Evolutionary conservation across 306 rosid species (phyloP).

Genomic region (Echinosophora koreensis): DNA sequence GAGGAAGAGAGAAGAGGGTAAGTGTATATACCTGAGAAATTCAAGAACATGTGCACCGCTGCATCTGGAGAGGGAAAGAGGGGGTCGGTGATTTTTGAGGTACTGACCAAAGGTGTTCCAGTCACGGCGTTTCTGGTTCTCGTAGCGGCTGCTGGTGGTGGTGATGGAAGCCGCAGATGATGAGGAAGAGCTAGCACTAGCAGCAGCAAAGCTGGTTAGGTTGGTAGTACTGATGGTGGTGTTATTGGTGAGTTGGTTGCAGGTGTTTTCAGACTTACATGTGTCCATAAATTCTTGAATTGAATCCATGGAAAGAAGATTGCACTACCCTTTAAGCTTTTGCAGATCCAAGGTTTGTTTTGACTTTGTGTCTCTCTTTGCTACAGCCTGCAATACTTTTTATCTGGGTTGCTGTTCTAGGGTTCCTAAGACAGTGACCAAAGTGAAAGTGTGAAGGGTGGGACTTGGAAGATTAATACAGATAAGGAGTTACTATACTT

Average conservation of each 20-base stretch:
- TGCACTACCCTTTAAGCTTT: neutral
- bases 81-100: conserved; percentile 95
- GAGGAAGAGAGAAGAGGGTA: neutral
- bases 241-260: conserved; percentile 42
- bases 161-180: conserved; percentile 50
- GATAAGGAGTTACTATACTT: conserved; percentile 46
- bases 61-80: conserved; percentile 87
- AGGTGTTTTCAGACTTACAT: conserved; percentile 61
- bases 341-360: conserved; percentile 50
- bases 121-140: conserved; percentile 97
- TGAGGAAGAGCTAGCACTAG: conserved; percentile 57
- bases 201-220: conserved; percentile 37
- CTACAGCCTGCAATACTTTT: neutral
- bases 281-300: conserved; percentile 70
- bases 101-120: conserved; percentile 98
- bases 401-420: conserved; percentile 43
- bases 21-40: conserved; percentile 65
- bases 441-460: conserved; percentile 36
- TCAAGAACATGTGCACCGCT: conserved; percentile 99
- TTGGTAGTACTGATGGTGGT: neutral
- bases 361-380: neutral
- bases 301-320: conserved; percentile 66
- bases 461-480: conserved; percentile 23
- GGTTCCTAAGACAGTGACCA: conserved; percentile 55
- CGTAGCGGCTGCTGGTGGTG: conserved; percentile 78